Evolutionary conservation across 2,329 filamentous ascomycete species (phyloP).

Genomic region (Trichoderma hamatum): DNA sequence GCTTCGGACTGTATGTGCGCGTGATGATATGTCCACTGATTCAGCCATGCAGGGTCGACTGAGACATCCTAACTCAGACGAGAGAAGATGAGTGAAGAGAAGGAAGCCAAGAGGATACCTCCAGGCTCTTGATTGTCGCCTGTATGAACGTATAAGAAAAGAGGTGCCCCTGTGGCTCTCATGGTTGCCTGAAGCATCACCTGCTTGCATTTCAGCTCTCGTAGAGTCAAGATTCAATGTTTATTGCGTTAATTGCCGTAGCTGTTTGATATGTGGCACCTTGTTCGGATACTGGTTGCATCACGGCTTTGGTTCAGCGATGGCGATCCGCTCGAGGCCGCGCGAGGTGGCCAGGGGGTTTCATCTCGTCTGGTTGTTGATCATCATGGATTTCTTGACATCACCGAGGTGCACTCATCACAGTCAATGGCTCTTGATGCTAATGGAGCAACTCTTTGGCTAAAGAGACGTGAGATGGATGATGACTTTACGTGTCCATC

Average conservation of each 20-base stretch:
- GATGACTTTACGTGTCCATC: not conserved
- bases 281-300: constrained; percentile 6
- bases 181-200: not conserved
- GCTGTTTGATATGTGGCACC: constrained; percentile 25
- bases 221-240: not conserved
- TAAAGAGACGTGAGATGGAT: not conserved
- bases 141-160: not conserved
- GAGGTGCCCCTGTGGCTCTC: not conserved
- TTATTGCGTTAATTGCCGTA: not conserved
- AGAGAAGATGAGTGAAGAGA: not conserved
- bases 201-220: not conserved
- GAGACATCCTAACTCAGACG: not conserved
- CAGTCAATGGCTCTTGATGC: constrained; percentile 18
- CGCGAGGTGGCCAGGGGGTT: constrained; percentile 14
- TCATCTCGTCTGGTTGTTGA: constrained; percentile 23
- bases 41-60: not conserved
- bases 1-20: not conserved
- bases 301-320: constrained; percentile 26
- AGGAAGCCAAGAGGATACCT: not conserved
- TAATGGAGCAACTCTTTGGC: constrained; percentile 20
- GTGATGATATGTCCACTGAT: not conserved
- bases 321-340: constrained; percentile 4
- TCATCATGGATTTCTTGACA: constrained; percentile 19
- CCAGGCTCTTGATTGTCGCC: not conserved
- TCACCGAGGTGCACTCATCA: constrained; percentile 20